Base-by-base conservation (phyloP, 75 land plant species). In the Picea sitchensis region DNA sequence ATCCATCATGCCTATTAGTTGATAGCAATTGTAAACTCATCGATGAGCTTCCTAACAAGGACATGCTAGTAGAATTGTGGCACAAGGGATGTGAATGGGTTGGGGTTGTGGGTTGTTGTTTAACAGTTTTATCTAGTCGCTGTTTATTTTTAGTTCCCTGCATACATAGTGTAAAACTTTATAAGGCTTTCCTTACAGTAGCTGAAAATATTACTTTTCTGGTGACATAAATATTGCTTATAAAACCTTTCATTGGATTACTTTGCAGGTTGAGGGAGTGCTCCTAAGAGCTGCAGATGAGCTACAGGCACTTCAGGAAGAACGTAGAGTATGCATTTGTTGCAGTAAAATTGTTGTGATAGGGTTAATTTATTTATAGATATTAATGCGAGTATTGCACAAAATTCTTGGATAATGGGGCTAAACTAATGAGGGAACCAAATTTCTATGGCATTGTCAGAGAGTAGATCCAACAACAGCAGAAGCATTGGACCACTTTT, bases 401-500 rank as follows among this genome's bases (percentile, higher is more conserved):
- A 18, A 9, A 71, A 12, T 9, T 8, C 74, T 69, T 69, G 3
- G 20, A 71, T 44, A 20, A 44, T n/a, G 44, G 44, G 44, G 51
- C n/a, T 11, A 8, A 20, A 71, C 26, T 71, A 47, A 18, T n/a
- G 3, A 23, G 56, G 54, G 7, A 71, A 71, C 74, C 1, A 9
- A 71, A 38, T 41, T 71, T 64, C 26, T 71, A 41, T 71, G 74
- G 26, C 51, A 41, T 34, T 78, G 30, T 38, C 85, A 98, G 99
- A 93, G 90, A 83, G 86, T 92, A 77, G 91, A 98, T 82, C 92
- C 91, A 30, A 72, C 88, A 60, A 89, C 88, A 79, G 98, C 96
- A 80, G 98, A 95, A 81, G 98, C 98, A 14, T 83, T 98, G 67
- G 98, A 98, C 76, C 73, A 81, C 44, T 98, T 98, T 79, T 72